Evolutionary conservation across 2,329 filamentous ascomycete genomes (phyloP), one percentile per base, ranked within the genome.

Genomic region (Microsporum ferrugineum): DNA sequence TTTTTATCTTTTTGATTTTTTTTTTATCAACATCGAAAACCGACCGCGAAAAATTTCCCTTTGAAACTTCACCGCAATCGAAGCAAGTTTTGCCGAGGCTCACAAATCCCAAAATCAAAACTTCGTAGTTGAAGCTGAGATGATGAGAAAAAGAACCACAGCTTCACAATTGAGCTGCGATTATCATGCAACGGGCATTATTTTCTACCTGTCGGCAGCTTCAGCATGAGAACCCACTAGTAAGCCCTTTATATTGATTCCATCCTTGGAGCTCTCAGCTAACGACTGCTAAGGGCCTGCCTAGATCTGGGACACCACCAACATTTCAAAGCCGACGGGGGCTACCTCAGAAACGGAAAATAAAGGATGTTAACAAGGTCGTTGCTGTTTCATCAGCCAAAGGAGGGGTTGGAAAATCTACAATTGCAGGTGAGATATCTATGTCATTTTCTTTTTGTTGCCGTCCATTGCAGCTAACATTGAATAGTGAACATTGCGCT

Each of bases 371-470:
- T 29, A 83, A 85, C 66, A 96, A 95, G 72, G 85, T 96, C n/a
- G 84, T 99, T 62, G 91, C 91, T n/a, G 89, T 99, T 12, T 96
- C 91, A 2, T 97, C 91, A 1, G 94, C 94, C 12, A 99, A 99
- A 71, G 94, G 94, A 1, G 94, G 94, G n/a, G 94, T 99, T 0
- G 94, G 94, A 0, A 99, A 99, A 72, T 96, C 90, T 67, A 99
- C 94, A 5, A 85, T 97, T 51, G 87, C 92, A 62, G 88, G 89
- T 89, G 34, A 55, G 49, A 69, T 59, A 75, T 73, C 60, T 8
- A n/a, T 36, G 10, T 31, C 14, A 45, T 12, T 29, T 23, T 23
- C 17, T 17, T 33, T 45, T 10, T 2, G n/a, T 8, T 23, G 29
- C 47, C 23, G 58, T 29, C 55, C 17, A 23, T 23, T 23, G 17